Evolutionary conservation across 1,284 basidiomycete species (phyloP).

Genomic region (Irpex lacteus): DNA sequence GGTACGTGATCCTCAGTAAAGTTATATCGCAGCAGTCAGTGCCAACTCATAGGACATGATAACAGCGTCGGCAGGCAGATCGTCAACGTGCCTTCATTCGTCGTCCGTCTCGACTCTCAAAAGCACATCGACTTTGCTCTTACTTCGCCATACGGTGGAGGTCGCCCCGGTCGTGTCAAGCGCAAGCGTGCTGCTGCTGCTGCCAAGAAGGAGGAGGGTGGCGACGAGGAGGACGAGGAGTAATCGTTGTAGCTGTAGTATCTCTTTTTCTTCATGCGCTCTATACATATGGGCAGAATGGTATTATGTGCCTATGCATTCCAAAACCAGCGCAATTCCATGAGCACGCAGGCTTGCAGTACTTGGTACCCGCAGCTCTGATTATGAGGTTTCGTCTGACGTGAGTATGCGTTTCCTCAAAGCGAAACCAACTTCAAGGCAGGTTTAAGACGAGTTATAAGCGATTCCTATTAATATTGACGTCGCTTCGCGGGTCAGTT

Average conservation of each 20-base stretch:
- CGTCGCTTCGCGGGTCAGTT: too few relatives aligned
- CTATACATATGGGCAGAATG: not conserved
- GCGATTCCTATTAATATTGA: too few relatives aligned
- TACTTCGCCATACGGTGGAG: slow-evolving; percentile 97
- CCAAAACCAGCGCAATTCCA: not conserved
- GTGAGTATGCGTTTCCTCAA: not conserved
- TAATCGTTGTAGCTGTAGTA: slow-evolving; percentile 33
- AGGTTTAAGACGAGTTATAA: too few relatives aligned
- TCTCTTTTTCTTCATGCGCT: slow-evolving; percentile 18
- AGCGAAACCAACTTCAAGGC: too few relatives aligned
- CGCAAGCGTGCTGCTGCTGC: slow-evolving; percentile 96
- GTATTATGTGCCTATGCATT: not conserved
- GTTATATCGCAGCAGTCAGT: not conserved
- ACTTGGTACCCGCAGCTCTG: not conserved
- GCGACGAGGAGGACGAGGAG: slow-evolving; percentile 90
- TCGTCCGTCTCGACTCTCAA: slow-evolving; percentile 96
- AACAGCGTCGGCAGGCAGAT: slow-evolving; percentile 96
- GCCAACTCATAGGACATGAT: not conserved
- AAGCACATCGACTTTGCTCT: slow-evolving; percentile 99
- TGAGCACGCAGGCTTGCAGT: not conserved
- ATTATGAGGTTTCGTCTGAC: not conserved
- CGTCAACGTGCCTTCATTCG: slow-evolving; percentile 98
- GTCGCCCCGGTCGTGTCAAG: slow-evolving; percentile 97
- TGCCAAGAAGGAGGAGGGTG: slow-evolving; percentile 89
- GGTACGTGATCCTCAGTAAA: slow-evolving; percentile 46